phyloP scores from a whole-genome alignment of 2,329 filamentous ascomycete genomes.

The Sarocladium strictum region DNA sequence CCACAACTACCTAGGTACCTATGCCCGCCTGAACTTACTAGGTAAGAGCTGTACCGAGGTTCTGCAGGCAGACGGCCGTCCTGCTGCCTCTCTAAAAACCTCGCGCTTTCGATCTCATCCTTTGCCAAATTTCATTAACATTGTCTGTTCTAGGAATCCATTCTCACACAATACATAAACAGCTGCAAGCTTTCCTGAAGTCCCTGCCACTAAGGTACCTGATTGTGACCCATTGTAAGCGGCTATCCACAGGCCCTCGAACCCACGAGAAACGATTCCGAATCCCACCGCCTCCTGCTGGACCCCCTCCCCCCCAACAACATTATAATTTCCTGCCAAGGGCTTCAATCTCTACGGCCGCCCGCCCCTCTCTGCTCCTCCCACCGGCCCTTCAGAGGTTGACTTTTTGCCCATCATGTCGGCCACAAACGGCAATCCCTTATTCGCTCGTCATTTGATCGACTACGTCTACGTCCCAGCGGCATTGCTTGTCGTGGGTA shows the following conservation, averaged over 20 bases:
- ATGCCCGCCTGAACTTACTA: no score
- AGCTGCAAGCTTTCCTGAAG: background rate
- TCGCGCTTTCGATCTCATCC: no score
- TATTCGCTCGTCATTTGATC: constrained; percentile 57
- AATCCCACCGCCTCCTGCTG: constrained; percentile 1
- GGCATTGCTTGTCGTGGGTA: constrained; percentile 70
- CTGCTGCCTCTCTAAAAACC: background rate
- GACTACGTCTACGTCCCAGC: constrained; percentile 80
- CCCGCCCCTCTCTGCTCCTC: background rate
- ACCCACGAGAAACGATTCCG: constrained; percentile 6
- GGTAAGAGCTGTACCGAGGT: no score
- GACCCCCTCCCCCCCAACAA: constrained; percentile 1
- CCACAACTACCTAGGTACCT: no score
- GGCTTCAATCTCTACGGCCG: background rate
- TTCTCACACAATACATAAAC: no score
- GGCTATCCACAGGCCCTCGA: constrained; percentile 3
- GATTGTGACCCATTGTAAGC: background rate
- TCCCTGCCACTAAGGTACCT: background rate
- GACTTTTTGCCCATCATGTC: constrained; percentile 10
- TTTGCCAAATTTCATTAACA: no score
- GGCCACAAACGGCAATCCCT: constrained; percentile 16
- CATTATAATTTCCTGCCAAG: constrained; percentile 7
- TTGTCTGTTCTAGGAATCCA: no score
- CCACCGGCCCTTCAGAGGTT: background rate
- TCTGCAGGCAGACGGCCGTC: no score